A percentile compares a stretch with the other conserved stretches of the same genome.
phyloP scores from a whole-genome alignment of 176 grass and related monocot genomes.

The Hyparrhenia diplandra region DNA sequence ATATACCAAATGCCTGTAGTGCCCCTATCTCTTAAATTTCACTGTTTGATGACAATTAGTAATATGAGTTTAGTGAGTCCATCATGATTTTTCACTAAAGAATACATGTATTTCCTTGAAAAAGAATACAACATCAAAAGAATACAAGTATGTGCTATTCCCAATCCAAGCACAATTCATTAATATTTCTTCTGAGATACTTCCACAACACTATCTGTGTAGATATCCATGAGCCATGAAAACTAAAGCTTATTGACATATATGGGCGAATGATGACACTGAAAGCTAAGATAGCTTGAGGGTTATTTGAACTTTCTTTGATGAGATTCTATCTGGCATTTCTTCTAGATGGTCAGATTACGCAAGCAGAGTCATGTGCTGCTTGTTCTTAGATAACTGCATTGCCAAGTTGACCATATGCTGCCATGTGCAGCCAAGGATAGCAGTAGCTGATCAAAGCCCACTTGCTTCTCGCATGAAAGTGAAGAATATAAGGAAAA shows the following conservation, averaged over 20 bases:
- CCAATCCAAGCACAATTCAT: conserved; percentile 12
- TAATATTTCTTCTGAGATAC: background rate
- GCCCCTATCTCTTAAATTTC: too few relatives aligned
- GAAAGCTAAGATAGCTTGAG: background rate
- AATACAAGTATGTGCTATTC: background rate
- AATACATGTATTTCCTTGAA: too few relatives aligned
- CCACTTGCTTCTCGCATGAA: background rate
- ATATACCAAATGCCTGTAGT: too few relatives aligned
- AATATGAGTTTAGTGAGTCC: too few relatives aligned
- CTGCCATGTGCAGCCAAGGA: conserved; percentile 3
- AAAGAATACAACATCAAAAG: too few relatives aligned
- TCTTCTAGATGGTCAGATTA: conserved; percentile 1
- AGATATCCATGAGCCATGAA: background rate
- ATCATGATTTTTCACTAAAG: too few relatives aligned
- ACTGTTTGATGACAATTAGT: too few relatives aligned
- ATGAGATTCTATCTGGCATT: background rate
- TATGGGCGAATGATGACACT: background rate
- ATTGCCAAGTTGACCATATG: background rate
- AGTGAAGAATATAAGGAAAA: background rate
- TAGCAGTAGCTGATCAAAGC: background rate
- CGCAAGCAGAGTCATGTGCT: background rate
- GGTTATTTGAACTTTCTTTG: background rate
- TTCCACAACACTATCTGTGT: background rate
- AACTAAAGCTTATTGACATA: background rate
- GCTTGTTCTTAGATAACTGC: background rate